Evolutionary conservation across 2,329 filamentous ascomycete genomes (phyloP).

Genomic region (Tolypocladium ophioglossoides): DNA sequence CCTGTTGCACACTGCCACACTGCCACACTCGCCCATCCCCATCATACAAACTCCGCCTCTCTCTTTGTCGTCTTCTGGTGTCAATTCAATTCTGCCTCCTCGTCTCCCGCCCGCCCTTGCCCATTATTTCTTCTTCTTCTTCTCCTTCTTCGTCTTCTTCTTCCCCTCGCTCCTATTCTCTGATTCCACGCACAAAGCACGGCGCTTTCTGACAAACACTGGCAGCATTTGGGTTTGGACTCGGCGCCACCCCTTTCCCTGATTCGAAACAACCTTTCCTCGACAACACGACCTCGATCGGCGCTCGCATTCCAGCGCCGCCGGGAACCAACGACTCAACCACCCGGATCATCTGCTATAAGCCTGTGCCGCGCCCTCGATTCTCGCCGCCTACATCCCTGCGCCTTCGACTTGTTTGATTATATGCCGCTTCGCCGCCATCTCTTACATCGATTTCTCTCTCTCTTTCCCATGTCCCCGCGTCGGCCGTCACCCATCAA

Average conservation of each 20-base stretch:
- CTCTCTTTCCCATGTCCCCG: conserved; percentile 6
- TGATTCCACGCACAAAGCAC: not conserved
- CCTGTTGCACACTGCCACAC: not conserved
- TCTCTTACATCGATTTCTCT: not conserved
- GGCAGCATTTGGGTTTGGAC: not conserved
- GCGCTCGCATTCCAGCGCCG: not conserved
- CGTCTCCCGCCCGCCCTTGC: not conserved
- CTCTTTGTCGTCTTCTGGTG: not conserved
- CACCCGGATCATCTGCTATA: not conserved
- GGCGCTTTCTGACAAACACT: not conserved
- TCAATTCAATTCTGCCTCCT: not conserved
- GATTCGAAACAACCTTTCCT: not conserved
- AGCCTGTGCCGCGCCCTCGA: not conserved
- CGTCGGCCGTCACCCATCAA: conserved; percentile 1
- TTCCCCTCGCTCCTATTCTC: not conserved
- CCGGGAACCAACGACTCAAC: not conserved
- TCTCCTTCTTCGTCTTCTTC: not conserved
- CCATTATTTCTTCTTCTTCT: not conserved
- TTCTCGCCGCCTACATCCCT: not conserved
- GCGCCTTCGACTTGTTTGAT: not conserved
- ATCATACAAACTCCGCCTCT: not conserved
- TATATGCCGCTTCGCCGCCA: not conserved
- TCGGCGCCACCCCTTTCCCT: not conserved
- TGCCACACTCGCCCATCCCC: not conserved
- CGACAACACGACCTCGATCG: not conserved